A percentile compares a stretch with the other conserved stretches of the same genome.
These are phyloP conservation scores for Collybia sp. DNA, from an alignment of 768 basidiomycete species.

Conservation along the genomic window DNA sequence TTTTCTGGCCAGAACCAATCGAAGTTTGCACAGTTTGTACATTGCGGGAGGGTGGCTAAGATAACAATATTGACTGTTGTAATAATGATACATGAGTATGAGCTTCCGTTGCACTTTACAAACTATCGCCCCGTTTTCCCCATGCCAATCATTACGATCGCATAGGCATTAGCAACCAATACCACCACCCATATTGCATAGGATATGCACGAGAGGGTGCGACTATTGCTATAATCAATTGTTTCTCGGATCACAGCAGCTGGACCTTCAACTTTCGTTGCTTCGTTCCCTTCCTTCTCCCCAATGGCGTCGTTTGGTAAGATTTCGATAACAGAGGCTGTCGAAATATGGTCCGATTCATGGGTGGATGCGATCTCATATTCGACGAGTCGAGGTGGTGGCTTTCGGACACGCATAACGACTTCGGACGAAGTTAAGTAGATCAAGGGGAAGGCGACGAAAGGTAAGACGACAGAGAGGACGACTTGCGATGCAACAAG, in stretches of 20 bases:
- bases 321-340: too few relatives aligned
- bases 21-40: neutral
- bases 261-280: conserved; percentile 4
- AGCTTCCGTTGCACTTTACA: neutral
- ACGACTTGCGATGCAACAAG: conserved; percentile 87
- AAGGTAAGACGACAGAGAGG: conserved; percentile 79
- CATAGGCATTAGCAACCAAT: conserved; percentile 47
- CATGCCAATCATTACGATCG: conserved; percentile 39
- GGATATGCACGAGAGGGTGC: conserved; percentile 31
- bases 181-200: conserved; percentile 44
- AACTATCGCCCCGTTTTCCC: conserved; percentile 8
- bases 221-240: conserved; percentile 37
- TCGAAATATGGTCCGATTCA: neutral
- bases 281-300: neutral
- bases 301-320: too few relatives aligned
- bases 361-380: neutral
- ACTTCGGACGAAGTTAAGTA: conserved; percentile 67
- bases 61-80: conserved; percentile 5
- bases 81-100: neutral
- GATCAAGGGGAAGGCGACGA: conserved; percentile 75
- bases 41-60: neutral
- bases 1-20: conserved; percentile 6
- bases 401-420: conserved; percentile 67
- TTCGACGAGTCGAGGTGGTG: conserved; percentile 6
- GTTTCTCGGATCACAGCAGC: conserved; percentile 10